phyloP scores from a whole-genome alignment of 2,329 filamentous ascomycete genomes.

The Pestalotiopsis sp. region DNA sequence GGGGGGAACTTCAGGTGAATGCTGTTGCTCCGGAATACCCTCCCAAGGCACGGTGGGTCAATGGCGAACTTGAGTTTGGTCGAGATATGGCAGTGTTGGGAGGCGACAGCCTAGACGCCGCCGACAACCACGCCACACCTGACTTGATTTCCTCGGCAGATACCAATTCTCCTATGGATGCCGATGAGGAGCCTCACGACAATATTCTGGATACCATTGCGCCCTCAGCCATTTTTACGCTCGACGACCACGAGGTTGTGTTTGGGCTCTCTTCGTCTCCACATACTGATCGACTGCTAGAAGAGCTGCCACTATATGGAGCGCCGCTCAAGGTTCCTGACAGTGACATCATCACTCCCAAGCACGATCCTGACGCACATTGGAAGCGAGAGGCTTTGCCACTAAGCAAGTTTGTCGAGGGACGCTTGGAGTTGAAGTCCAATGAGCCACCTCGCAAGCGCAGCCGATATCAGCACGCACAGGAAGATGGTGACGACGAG shows the following conservation, averaged over 20 bases:
- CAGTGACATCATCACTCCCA: constrained; percentile 58
- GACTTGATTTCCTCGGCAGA: constrained; percentile 69
- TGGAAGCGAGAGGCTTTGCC: constrained; percentile 81
- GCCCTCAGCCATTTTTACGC: constrained; percentile 79
- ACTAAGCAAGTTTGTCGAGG: constrained; percentile 84
- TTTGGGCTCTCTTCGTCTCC: constrained; percentile 77
- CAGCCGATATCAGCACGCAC: constrained; percentile 80
- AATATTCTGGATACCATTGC: constrained; percentile 50
- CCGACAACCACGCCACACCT: constrained; percentile 59
- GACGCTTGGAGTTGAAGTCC: constrained; percentile 72
- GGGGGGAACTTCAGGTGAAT: constrained; percentile 69
- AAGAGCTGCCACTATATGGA: constrained; percentile 81
- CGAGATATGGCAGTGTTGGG: constrained; percentile 33
- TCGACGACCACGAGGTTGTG: constrained; percentile 80
- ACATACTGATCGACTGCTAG: constrained; percentile 74
- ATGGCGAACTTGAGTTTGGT: neutral
- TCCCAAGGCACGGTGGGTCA: constrained; percentile 18
- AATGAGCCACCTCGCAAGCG: constrained; percentile 71
- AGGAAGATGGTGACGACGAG: constrained; percentile 65
- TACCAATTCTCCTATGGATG: constrained; percentile 55
- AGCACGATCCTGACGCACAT: constrained; percentile 67
- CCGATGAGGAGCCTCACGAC: constrained; percentile 40
- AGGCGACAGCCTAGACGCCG: constrained; percentile 28
- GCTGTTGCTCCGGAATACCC: constrained; percentile 48
- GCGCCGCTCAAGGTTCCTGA: constrained; percentile 62